Evolutionary conservation across 2,329 filamentous ascomycete genomes (phyloP), one percentile per base, ranked within the genome.

Genomic region (Emmonsiellopsis sp.): DNA sequence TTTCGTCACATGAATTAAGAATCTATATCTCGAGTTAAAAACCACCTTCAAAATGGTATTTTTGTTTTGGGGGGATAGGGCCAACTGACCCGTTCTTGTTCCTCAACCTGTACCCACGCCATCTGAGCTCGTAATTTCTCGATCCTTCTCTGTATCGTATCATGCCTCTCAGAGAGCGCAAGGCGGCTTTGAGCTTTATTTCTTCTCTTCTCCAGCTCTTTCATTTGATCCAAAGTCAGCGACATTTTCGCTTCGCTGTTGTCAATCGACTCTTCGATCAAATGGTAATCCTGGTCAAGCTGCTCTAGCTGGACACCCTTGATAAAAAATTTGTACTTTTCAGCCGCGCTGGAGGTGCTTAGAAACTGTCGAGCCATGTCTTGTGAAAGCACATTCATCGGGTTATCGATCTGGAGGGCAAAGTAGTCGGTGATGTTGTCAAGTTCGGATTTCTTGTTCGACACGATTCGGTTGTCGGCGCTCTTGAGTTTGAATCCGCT

Each of bases 321-420:
- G 56, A 95, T 81, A 65, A 98, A 98, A 64, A 96, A 96, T 60
- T 88, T 93, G 76, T 97, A 98, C 67, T 98, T 98, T 56, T 92
- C 84, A 3, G 81, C 74, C 0, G 90, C 82, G 2, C 83, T 87
- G 10, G 93, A 92, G 37, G 85, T 82, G 64, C 92, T 95, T 43
- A 98, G 78, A 62, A 98, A 98, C 55, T 95, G 87, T 9, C 93
- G 84, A 9, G 93, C 93, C 69, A 91, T 90, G 66, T 98, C 93
- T 68, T 98, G 93, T 0, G 91, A 95, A 14, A 98, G 77, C 6
- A 97, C 87, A 55, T 94, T 97, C 74, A 98, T 85, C 0, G 93
- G 93, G 61, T 98, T 98, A 65, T 97, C 92, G 54, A 98, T 89
- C 67, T 97, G 92, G 42, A 98, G 76, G 42, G 86, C 88, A 66